Evolutionary conservation across 2,329 filamentous ascomycete species (phyloP).

Genomic region (Podosphaera xanthii): DNA sequence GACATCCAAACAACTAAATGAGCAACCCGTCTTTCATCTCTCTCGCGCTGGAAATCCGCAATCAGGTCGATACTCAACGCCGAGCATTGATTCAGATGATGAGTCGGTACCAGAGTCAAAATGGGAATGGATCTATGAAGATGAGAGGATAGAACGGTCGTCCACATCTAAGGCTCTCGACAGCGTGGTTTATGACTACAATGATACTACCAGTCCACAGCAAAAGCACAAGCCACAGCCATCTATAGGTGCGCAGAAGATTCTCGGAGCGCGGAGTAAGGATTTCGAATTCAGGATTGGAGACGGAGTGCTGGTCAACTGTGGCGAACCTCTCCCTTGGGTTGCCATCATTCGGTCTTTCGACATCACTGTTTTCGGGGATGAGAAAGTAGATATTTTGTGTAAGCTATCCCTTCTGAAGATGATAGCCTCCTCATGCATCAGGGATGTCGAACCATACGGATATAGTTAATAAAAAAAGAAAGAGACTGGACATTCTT

Average conservation of each 20-base stretch:
- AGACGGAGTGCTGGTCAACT: conserved; percentile 69
- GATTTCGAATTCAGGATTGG: conserved; percentile 60
- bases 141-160: background rate
- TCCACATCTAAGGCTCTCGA: conserved; percentile 4
- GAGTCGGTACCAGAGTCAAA: conserved; percentile 1
- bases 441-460: conserved; percentile 69
- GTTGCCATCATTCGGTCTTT: conserved; percentile 77
- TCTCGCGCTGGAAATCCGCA: too few relatives aligned
- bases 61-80: too few relatives aligned
- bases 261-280: conserved; percentile 61
- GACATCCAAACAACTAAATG: too few relatives aligned
- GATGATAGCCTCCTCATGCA: conserved; percentile 2
- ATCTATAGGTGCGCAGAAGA: conserved; percentile 21
- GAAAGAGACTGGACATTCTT: conserved; percentile 60
- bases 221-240: conserved; percentile 10
- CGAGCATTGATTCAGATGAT: background rate
- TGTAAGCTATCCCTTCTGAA: conserved; percentile 18
- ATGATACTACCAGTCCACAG: conserved; percentile 5
- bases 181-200: conserved; percentile 6
- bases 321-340: conserved; percentile 73
- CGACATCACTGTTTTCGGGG: conserved; percentile 43
- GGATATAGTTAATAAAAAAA: conserved; percentile 64
- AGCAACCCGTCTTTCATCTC: too few relatives aligned
- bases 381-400: conserved; percentile 72
- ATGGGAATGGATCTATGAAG: conserved; percentile 56